phyloP scores from a whole-genome alignment of 345 rosid species.

The Conringia planisiliqua region DNA sequence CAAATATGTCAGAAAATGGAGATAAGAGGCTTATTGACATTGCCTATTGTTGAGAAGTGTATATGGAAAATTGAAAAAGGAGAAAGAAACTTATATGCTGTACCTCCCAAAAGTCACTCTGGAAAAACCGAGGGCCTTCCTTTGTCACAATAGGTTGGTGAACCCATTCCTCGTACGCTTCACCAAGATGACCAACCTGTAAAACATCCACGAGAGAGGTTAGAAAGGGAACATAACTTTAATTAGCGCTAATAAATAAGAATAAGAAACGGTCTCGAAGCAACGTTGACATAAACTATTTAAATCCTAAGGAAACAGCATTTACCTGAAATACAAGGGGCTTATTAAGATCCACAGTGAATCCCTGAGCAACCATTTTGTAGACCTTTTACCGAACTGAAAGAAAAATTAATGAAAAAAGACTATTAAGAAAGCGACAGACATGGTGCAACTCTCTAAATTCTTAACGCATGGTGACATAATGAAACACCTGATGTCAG shows the following conservation, averaged over 20 bases:
- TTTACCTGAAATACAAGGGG: conserved; percentile 53
- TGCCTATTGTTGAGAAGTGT: neutral
- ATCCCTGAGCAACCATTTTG: conserved; percentile 45
- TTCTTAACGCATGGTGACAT: neutral
- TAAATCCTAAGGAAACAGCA: neutral
- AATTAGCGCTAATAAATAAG: neutral
- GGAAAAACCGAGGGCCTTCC: conserved; percentile 72
- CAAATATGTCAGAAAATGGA: conserved; percentile 16
- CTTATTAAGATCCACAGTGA: conserved; percentile 49
- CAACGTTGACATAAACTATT: neutral
- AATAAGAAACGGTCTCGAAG: neutral
- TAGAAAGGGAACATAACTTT: neutral
- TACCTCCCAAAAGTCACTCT: conserved; percentile 62
- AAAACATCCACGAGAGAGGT: conserved; percentile 18
- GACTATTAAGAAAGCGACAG: neutral
- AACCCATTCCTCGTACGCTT: conserved; percentile 75
- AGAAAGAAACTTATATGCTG: neutral
- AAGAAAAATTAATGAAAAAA: neutral
- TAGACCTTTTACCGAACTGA: conserved; percentile 6
- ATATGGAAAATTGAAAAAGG: neutral
- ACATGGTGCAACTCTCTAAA: neutral
- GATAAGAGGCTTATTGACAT: neutral
- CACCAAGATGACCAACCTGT: conserved; percentile 84
- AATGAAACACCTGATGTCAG: neutral
- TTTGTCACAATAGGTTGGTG: conserved; percentile 69